Conservation (phyloP, 768 basidiomycete genomes). For the Xerocomellus chrysenteron region DNA sequence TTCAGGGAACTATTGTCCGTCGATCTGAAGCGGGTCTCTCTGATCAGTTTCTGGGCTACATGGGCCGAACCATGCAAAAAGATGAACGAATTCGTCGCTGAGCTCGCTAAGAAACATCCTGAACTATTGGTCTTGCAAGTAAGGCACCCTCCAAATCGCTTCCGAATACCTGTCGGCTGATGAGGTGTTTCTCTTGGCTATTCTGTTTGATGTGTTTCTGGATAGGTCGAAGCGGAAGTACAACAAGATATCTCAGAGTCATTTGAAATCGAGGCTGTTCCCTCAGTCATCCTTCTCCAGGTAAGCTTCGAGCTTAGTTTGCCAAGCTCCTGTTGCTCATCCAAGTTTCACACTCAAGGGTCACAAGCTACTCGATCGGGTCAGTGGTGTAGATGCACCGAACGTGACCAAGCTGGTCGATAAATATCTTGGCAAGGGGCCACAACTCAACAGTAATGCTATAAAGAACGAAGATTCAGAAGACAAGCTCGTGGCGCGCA, state of each 20-base stretch:
- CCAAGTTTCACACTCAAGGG: conserved; percentile 51
- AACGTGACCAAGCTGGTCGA: conserved; percentile 60
- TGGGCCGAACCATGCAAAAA: conserved; percentile 90
- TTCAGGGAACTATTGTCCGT: conserved; percentile 72
- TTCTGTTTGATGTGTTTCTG: neutral
- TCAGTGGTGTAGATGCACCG: conserved; percentile 77
- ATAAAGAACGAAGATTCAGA: conserved; percentile 49
- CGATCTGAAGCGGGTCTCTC: conserved; percentile 79
- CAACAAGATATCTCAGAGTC: conserved; percentile 86
- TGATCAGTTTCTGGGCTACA: conserved; percentile 92
- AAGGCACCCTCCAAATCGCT: conserved; percentile 17
- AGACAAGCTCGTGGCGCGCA: conserved; percentile 65
- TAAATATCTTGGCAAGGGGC: conserved; percentile 45
- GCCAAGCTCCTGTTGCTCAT: neutral
- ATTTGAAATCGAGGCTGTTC: conserved; percentile 90
- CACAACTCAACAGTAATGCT: conserved; percentile 2
- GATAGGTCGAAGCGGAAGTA: conserved; percentile 78
- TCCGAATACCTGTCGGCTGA: neutral
- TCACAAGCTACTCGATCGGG: conserved; percentile 76
- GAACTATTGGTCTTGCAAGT: conserved; percentile 74
- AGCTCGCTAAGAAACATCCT: conserved; percentile 72
- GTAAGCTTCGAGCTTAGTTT: conserved; percentile 42
- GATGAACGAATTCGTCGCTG: conserved; percentile 79
- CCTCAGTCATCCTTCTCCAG: conserved; percentile 76
- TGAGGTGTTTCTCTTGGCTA: neutral